These are phyloP conservation scores for Typha latifolia DNA, from an alignment of 176 grass and related monocot genomes.

Conservation along the genomic window DNA sequence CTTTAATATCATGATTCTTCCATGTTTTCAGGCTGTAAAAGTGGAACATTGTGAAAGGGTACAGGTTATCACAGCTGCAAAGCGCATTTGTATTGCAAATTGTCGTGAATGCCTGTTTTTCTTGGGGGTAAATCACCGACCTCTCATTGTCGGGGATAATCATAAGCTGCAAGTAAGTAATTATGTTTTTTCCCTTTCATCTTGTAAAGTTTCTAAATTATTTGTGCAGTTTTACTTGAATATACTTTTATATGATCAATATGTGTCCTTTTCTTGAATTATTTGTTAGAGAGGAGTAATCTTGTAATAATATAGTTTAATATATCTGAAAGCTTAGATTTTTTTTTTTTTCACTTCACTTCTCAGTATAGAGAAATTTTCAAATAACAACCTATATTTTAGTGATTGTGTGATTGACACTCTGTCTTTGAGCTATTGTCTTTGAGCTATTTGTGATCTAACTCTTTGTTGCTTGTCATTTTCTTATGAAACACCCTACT, in stretches of 20 bases:
- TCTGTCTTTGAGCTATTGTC: too few species aligned
- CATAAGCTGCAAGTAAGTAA: constrained; percentile 86
- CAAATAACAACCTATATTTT: too few species aligned
- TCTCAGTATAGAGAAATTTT: too few species aligned
- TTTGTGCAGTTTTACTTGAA: background rate
- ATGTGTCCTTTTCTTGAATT: background rate
- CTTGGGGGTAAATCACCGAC: constrained; percentile 79
- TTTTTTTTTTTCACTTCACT: too few species aligned
- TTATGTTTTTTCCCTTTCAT: constrained; percentile 16
- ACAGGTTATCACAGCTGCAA: constrained; percentile 84
- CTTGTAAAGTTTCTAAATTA: background rate
- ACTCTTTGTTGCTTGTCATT: too few species aligned
- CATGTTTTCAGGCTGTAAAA: constrained; percentile 58
- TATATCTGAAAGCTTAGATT: too few species aligned
- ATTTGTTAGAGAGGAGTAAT: background rate
- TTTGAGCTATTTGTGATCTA: too few species aligned
- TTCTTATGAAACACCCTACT: too few species aligned
- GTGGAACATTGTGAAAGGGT: constrained; percentile 99
- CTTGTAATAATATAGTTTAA: background rate
- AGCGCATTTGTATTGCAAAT: constrained; percentile 87
- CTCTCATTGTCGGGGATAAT: constrained; percentile 91
- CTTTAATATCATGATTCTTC: constrained; percentile 3
- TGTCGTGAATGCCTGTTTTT: constrained; percentile 93
- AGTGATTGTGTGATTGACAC: too few species aligned
- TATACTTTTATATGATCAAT: background rate